phyloP scores from a whole-genome alignment of 768 basidiomycete species.

The Suillus occidentalis region DNA sequence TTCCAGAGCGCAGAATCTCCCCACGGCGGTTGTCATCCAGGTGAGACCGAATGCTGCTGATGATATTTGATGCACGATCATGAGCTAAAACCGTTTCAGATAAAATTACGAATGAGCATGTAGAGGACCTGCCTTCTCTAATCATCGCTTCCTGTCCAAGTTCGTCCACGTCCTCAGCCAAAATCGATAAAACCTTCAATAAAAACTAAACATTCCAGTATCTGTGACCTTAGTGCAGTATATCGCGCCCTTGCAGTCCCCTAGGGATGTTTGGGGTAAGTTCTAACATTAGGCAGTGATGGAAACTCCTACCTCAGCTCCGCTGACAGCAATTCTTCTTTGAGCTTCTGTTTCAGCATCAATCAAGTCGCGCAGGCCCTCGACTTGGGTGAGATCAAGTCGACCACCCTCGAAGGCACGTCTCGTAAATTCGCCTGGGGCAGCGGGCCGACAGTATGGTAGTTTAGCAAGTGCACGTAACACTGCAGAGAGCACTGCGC shows the following conservation, averaged over 20 bases:
- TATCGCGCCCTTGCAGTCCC: conserved; percentile 61
- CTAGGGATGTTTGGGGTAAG: conserved; percentile 36
- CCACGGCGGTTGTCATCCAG: conserved; percentile 74
- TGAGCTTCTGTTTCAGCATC: conserved; percentile 88
- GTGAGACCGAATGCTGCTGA: conserved; percentile 51
- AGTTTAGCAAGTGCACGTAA: conserved; percentile 61
- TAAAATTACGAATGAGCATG: background rate
- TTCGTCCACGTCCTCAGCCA: conserved; percentile 81
- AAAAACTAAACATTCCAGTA: conserved; percentile 72
- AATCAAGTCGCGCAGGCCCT: conserved; percentile 83
- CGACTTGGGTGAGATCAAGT: conserved; percentile 85
- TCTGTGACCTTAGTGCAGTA: conserved; percentile 60
- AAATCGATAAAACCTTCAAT: conserved; percentile 93
- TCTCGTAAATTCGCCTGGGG: conserved; percentile 86
- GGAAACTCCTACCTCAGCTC: conserved; percentile 57
- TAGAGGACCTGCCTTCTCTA: conserved; percentile 53
- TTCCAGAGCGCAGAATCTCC: conserved; percentile 80
- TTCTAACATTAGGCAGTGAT: background rate
- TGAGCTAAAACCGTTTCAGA: conserved; percentile 43
- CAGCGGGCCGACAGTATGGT: conserved; percentile 72
- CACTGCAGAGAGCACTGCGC: conserved; percentile 73
- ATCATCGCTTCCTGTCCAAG: conserved; percentile 76
- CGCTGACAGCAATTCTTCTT: conserved; percentile 66
- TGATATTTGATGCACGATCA: conserved; percentile 47
- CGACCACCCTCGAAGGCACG: conserved; percentile 80